Evolutionary conservation across 2,329 filamentous ascomycete genomes (phyloP), one percentile per base, ranked within the genome.

Genomic region (Pestalotiopsis sp.): DNA sequence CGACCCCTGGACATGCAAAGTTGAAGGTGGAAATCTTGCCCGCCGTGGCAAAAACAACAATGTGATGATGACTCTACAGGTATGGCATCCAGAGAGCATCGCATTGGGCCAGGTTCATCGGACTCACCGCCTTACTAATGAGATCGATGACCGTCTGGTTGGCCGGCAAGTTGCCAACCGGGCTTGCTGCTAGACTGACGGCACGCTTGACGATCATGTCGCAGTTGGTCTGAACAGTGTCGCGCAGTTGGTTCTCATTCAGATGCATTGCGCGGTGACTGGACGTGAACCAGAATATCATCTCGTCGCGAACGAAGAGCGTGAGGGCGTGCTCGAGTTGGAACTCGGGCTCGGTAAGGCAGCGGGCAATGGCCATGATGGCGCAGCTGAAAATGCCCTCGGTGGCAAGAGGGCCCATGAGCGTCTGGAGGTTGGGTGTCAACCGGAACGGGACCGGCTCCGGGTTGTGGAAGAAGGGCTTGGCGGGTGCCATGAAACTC

Each of bases 61-160:
- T n/a, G 44, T n/a, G 10, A 52, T 7, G 17, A 52, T 20, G 44
- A 20, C 4, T 61, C 56, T 85, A 98, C 76, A 98, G 83, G 83
- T 97, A 99, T 26, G 94, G 91, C 95, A 98, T 98, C 94, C 96
- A 99, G 74, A 99, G 82, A 68, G 94, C 90, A 84, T 99, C 96
- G 75, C 92, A 94, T 80, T 93, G 88, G 58, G 92, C 91, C 80
- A 99, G 80, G 78, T 96, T 94, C 82, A 93, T 90, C 1, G 96
- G 96, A 80, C 97, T 97, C 17, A 97, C 94, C 1, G 95, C 94
- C 82, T 91, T 92, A n/a, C 92, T 92, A 70, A 99, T 92, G 70
- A 97, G 82, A 81, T 99, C 96, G 75, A 99, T 95, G 38, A 97
- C 94, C 55, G 95, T 98, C 85, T 99, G 96, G 79, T 97, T 97